Percentiles rank a stretch among this genome's conserved stretches.
These are phyloP conservation scores for Austropuccinia psidii DNA, from an alignment of 1,284 basidiomycete genomes.

Conservation along the genomic window DNA sequence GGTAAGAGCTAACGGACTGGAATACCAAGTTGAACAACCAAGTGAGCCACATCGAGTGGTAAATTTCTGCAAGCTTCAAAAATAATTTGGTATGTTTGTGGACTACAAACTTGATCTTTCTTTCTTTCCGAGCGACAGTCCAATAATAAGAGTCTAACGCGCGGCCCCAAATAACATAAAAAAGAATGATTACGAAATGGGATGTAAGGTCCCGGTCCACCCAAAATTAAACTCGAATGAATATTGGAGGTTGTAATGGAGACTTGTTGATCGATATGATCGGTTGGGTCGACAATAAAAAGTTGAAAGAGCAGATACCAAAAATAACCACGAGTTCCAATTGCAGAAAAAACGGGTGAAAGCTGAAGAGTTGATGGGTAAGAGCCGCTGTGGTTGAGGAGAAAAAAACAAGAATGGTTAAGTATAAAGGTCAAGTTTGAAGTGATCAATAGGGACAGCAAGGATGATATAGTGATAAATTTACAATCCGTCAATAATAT, in stretches of 20 bases:
- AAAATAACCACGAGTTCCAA: constrained; percentile 72
- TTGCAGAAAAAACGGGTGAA: constrained; percentile 62
- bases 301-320: constrained; percentile 88
- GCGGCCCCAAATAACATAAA: constrained; percentile 54
- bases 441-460: neutral
- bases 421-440: too few species aligned
- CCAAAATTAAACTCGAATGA: constrained; percentile 55
- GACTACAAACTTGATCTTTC: constrained; percentile 68
- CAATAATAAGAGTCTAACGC: constrained; percentile 57
- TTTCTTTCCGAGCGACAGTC: constrained; percentile 79
- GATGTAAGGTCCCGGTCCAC: constrained; percentile 66
- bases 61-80: constrained; percentile 51
- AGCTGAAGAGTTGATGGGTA: constrained; percentile 65
- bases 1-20: constrained; percentile 42
- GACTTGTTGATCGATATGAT: constrained; percentile 64
- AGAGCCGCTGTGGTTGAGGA: constrained; percentile 56
- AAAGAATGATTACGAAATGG: constrained; percentile 72
- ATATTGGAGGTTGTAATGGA: constrained; percentile 22
- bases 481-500: constrained; percentile 81
- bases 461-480: constrained; percentile 58
- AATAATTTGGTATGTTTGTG: constrained; percentile 61
- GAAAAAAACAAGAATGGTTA: neutral
- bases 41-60: constrained; percentile 44
- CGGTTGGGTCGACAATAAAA: constrained; percentile 61
- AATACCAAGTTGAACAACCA: constrained; percentile 46